Conservation (phyloP, 495 filamentous ascomycete species). For the Physcia stellaris region DNA sequence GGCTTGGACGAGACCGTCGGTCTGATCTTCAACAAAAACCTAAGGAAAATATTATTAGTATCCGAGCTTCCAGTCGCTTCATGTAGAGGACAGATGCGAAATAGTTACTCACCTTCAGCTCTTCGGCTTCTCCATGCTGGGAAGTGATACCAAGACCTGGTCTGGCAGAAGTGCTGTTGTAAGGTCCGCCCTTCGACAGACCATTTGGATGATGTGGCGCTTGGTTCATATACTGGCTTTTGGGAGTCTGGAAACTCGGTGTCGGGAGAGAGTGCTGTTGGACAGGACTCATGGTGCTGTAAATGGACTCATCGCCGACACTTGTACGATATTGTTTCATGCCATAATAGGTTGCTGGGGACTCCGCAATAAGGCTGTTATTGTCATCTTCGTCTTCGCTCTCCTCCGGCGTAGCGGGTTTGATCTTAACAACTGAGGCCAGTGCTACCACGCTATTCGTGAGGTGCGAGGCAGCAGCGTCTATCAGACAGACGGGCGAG, state of each 20-base stretch:
- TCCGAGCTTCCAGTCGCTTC: too few relatives aligned
- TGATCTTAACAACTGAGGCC: slow-evolving; percentile 69
- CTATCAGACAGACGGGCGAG: slow-evolving; percentile 86
- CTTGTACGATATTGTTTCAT: slow-evolving; percentile 31
- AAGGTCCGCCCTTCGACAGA: background rate
- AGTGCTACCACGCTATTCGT: slow-evolving; percentile 75
- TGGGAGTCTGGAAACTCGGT: background rate
- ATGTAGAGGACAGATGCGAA: background rate
- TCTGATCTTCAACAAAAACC: slow-evolving; percentile 76
- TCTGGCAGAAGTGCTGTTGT: slow-evolving; percentile 12
- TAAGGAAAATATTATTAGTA: slow-evolving; percentile 18
- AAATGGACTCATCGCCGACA: slow-evolving; percentile 32
- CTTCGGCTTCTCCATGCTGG: slow-evolving; percentile 48
- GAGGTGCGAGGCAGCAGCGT: slow-evolving; percentile 90
- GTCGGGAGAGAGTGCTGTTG: slow-evolving; percentile 28
- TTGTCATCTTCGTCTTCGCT: slow-evolving; percentile 63
- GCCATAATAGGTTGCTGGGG: slow-evolving; percentile 36
- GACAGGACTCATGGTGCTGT: slow-evolving; percentile 40
- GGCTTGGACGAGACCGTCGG: slow-evolving; percentile 60
- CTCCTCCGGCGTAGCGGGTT: slow-evolving; percentile 57
- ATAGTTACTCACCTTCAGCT: slow-evolving; percentile 43
- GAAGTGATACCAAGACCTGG: slow-evolving; percentile 27
- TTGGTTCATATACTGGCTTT: slow-evolving; percentile 3
- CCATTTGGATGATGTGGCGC: slow-evolving; percentile 9
- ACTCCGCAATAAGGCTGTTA: slow-evolving; percentile 25